Conservation (phyloP, 768 basidiomycete species). For the Naganishia vaughanmartiniae region DNA sequence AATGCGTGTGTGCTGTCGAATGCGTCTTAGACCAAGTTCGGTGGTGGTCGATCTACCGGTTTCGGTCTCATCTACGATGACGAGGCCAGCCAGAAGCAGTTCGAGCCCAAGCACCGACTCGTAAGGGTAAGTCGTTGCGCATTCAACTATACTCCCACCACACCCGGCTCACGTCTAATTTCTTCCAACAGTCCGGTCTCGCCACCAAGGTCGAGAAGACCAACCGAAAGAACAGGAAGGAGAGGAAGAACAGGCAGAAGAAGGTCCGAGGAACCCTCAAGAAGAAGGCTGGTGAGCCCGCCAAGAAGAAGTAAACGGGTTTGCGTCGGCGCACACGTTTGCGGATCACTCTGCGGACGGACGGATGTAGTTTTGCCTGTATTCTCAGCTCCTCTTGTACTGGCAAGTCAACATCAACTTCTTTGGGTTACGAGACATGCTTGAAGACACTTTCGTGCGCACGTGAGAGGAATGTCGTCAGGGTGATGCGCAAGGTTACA, state of each 20-base stretch:
- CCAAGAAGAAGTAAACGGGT: conserved; percentile 53
- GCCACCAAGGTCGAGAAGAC: conserved; percentile 78
- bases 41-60: conserved; percentile 95
- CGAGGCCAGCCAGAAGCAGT: conserved; percentile 89
- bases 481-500: too few relatives aligned
- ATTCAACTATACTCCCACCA: neutral
- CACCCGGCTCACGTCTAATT: neutral
- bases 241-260: conserved; percentile 99
- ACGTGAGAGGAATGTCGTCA: neutral
- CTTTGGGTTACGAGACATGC: conserved; percentile 4
- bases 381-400: neutral
- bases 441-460: neutral
- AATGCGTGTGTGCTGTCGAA: neutral
- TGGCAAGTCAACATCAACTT: neutral
- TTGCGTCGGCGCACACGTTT: too few relatives aligned
- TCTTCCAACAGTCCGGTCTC: conserved; percentile 51
- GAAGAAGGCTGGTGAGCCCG: conserved; percentile 66
- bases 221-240: conserved; percentile 96
- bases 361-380: neutral
- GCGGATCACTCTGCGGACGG: neutral
- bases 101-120: conserved; percentile 93
- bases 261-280: conserved; percentile 99
- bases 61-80: conserved; percentile 98
- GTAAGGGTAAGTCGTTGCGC: conserved; percentile 76
- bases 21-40: conserved; percentile 71